These are phyloP conservation scores for Ilex asprella DNA, from an alignment of 257 asterid genomes.

Conservation along the genomic window DNA sequence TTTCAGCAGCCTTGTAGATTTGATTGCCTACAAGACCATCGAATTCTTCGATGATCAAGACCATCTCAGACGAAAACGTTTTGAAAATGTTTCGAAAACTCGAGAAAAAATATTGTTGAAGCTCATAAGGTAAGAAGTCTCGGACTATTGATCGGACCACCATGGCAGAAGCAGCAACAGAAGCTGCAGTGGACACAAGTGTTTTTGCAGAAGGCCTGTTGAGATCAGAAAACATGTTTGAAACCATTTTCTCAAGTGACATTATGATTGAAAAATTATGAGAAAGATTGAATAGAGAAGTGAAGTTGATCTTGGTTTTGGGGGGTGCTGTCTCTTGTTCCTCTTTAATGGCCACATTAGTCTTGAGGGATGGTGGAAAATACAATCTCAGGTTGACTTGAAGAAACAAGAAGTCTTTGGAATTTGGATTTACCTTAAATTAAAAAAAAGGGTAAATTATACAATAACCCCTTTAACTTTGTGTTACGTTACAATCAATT, in stretches of 20 bases:
- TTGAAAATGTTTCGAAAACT: conserved; percentile 19
- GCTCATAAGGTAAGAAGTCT: conserved; percentile 33
- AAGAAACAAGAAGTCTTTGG: no score
- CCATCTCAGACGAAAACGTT: conserved; percentile 28
- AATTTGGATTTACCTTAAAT: no score
- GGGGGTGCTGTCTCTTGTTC: no score
- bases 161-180: conserved; percentile 49
- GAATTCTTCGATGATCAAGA: conserved; percentile 30
- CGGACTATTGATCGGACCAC: conserved; percentile 36
- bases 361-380: no score
- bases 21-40: conserved; percentile 35
- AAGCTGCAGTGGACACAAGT: conserved; percentile 35
- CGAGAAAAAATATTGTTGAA: conserved; percentile 20
- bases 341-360: no score
- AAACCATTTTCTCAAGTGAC: conserved; percentile 11
- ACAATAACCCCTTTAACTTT: no score
- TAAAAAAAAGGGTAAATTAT: no score
- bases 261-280: no score
- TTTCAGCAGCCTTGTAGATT: conserved; percentile 36
- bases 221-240: conserved; percentile 24
- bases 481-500: no score
- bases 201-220: conserved; percentile 35
- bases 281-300: no score
- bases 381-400: no score
- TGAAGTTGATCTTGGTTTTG: no score